A percentile compares a stretch with the other conserved stretches of the same genome.
Evolutionary conservation across 495 filamentous ascomycete species (phyloP).

Genomic region (Neurospora tetrasperma): DNA sequence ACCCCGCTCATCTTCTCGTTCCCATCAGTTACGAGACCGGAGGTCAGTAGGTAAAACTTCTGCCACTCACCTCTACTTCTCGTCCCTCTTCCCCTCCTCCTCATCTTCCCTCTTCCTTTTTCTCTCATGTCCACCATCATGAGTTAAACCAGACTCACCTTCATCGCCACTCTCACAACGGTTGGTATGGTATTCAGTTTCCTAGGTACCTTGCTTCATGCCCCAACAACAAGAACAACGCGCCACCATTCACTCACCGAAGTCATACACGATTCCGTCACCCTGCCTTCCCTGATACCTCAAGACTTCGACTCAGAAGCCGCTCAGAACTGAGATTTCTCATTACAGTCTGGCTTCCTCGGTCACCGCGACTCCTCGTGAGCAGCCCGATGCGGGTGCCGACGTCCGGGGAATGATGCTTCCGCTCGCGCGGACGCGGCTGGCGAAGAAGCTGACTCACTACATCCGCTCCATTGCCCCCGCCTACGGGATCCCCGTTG

Average conservation of each 20-base stretch:
- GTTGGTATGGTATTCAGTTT: neutral
- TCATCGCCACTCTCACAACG: neutral
- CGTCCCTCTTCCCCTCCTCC: neutral
- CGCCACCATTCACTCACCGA: neutral
- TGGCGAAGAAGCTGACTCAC: constrained; percentile 35
- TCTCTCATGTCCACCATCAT: neutral
- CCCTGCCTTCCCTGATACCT: neutral
- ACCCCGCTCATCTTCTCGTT: neutral
- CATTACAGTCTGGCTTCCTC: neutral
- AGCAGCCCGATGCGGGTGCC: neutral
- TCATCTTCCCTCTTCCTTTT: too few relatives aligned
- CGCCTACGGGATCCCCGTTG: constrained; percentile 71
- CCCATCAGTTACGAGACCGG: neutral
- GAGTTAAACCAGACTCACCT: neutral
- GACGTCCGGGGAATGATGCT: neutral
- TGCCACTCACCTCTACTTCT: neutral
- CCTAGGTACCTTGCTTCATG: neutral
- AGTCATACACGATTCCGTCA: neutral
- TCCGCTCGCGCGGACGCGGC: neutral
- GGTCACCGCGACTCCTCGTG: neutral
- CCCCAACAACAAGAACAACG: neutral
- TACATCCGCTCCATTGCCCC: constrained; percentile 80
- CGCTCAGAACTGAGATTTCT: neutral
- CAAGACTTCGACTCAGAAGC: neutral
- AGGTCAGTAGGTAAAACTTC: neutral